Conservation (phyloP, 805 yeast genomes). For the Cephaloascus albidus region DNA sequence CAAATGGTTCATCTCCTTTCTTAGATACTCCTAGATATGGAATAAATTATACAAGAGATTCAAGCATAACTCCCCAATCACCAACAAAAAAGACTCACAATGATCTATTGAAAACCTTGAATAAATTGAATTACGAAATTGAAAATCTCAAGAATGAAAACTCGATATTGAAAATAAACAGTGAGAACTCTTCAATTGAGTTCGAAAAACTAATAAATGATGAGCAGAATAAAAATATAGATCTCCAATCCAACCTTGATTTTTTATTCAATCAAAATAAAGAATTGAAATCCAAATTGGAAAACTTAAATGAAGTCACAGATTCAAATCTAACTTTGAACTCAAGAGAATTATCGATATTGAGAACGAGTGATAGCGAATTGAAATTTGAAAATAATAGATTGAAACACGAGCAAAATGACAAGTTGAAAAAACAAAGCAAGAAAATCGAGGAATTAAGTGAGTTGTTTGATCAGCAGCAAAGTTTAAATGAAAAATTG, state of each 20-base stretch:
- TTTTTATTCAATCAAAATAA: constrained; percentile 23
- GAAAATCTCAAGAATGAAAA: constrained; percentile 10
- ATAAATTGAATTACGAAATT: constrained; percentile 18
- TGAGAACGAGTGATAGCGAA: constrained; percentile 8
- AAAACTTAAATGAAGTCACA: constrained; percentile 7
- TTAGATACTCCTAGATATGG: background rate
- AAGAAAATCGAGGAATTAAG: background rate
- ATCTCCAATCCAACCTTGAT: constrained; percentile 25
- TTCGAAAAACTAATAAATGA: constrained; percentile 18
- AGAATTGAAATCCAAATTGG: constrained; percentile 18
- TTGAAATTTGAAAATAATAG: constrained; percentile 11
- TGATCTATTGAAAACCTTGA: constrained; percentile 15
- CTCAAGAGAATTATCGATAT: constrained; percentile 15
- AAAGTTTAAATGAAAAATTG: constrained; percentile 7
- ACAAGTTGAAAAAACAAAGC: background rate
- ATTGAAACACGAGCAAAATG: constrained; percentile 1
- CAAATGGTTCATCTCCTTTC: background rate
- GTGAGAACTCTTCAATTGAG: constrained; percentile 1
- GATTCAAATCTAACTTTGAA: background rate
- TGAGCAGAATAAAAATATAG: constrained; percentile 22
- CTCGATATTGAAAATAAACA: background rate
- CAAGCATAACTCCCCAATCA: constrained; percentile 6
- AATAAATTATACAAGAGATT: background rate
- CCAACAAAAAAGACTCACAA: constrained; percentile 6
- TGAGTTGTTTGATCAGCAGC: background rate